A percentile compares a stretch with the other conserved stretches of the same genome.
Conservation (phyloP, 2,329 filamentous ascomycete genomes). For the Alternaria arborescens region DNA sequence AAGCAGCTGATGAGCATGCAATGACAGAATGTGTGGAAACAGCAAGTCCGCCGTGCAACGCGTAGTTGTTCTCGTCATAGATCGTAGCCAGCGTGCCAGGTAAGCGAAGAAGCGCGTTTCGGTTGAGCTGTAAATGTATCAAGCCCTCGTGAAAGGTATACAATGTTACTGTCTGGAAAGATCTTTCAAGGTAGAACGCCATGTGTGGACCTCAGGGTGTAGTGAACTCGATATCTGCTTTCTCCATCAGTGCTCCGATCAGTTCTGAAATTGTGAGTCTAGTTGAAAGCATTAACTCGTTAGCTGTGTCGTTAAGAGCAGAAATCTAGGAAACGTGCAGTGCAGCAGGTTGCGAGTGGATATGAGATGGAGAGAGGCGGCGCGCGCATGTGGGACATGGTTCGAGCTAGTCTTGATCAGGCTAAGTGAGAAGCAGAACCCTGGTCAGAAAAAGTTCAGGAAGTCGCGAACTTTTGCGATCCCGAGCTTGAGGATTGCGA, state of each 20-base stretch:
- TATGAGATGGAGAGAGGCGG: background rate
- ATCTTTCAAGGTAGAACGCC: too few species aligned
- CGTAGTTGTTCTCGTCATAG: background rate
- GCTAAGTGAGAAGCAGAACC: slow-evolving; percentile 12
- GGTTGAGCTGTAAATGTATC: too few species aligned
- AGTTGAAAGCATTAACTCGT: background rate
- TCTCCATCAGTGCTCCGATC: background rate
- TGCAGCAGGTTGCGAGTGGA: background rate
- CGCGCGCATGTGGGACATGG: background rate
- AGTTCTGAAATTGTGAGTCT: background rate
- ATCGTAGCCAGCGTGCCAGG: background rate
- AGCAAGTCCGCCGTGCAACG: background rate
- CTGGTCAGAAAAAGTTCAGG: slow-evolving; percentile 39
- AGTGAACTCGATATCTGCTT: background rate
- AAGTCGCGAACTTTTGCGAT: slow-evolving; percentile 26
- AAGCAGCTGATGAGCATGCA: background rate
- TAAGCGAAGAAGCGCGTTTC: background rate
- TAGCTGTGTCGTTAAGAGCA: too few species aligned
- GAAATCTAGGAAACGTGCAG: background rate
- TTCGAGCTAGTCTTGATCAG: slow-evolving; percentile 8
- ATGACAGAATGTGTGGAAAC: background rate
- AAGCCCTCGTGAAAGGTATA: too few species aligned
- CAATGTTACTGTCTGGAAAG: too few species aligned
- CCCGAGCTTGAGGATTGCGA: slow-evolving; percentile 11
- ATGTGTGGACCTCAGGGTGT: too few species aligned